phyloP scores from a whole-genome alignment of 1,284 basidiomycete genomes.

The Fomitopsis pinicola region DNA sequence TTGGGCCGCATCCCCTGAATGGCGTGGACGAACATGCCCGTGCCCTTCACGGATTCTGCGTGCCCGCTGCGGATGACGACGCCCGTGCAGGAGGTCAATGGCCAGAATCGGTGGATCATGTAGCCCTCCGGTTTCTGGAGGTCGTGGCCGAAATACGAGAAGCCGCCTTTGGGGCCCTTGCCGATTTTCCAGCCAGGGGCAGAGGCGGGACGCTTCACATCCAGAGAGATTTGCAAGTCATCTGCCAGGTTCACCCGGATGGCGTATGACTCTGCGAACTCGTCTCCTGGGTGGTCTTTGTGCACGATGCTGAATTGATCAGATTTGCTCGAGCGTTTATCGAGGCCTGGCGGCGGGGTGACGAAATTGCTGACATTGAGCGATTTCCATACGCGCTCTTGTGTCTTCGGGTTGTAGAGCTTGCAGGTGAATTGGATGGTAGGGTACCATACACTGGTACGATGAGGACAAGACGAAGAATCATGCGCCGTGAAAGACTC shows the following conservation, averaged over 20 bases:
- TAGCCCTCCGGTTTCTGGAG: constrained; percentile 78
- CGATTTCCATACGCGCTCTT: constrained; percentile 83
- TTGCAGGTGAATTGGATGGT: constrained; percentile 97
- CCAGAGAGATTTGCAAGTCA: constrained; percentile 80
- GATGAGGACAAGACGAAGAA: neutral
- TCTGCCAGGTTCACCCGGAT: constrained; percentile 80
- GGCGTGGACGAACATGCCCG: constrained; percentile 94
- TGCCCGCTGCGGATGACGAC: constrained; percentile 72
- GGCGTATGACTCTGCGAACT: constrained; percentile 72
- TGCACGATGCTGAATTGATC: constrained; percentile 86
- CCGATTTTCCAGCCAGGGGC: constrained; percentile 92
- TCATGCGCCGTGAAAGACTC: constrained; percentile 31
- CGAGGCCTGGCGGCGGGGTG: constrained; percentile 65
- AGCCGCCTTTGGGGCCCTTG: constrained; percentile 82
- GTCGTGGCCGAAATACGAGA: constrained; percentile 86
- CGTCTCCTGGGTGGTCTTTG: constrained; percentile 59
- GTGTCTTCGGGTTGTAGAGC: constrained; percentile 79
- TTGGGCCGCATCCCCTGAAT: constrained; percentile 99
- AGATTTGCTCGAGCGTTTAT: constrained; percentile 87
- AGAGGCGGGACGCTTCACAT: constrained; percentile 64
- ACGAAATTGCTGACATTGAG: constrained; percentile 85
- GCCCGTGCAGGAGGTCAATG: constrained; percentile 63
- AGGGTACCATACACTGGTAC: constrained; percentile 80
- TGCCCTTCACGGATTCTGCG: constrained; percentile 63
- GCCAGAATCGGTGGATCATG: constrained; percentile 93